Evolutionary conservation across 2,329 filamentous ascomycete species (phyloP).

Genomic region (Fusarium beomiforme): DNA sequence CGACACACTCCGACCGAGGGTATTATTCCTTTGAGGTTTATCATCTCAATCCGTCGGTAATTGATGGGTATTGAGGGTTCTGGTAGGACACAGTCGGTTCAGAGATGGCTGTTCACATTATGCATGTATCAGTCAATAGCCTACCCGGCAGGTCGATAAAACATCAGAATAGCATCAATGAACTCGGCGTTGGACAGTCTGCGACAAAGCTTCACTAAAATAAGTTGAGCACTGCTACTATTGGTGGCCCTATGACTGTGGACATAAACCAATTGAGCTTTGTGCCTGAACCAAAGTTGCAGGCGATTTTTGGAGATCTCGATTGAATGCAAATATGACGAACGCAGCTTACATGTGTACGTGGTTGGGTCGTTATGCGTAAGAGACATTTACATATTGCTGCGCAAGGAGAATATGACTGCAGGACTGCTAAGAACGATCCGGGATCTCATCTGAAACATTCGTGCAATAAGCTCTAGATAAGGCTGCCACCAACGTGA

Average conservation of each 20-base stretch:
- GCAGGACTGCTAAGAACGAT: neutral
- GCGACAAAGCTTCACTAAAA: neutral
- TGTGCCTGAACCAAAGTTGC: neutral
- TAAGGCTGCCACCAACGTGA: neutral
- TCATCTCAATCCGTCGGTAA: conserved; percentile 5
- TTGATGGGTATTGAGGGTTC: conserved; percentile 6
- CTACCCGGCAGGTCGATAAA: neutral
- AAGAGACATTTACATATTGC: neutral
- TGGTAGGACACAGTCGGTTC: neutral
- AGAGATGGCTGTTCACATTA: neutral
- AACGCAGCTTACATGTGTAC: neutral
- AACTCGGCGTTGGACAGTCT: neutral
- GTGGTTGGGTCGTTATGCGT: neutral
- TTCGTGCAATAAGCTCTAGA: neutral
- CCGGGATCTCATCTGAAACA: neutral
- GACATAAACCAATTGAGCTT: neutral
- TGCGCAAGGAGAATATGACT: neutral
- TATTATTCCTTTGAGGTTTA: neutral
- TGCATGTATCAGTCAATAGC: neutral
- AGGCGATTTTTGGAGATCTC: conserved; percentile 1
- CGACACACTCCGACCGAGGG: conserved; percentile 34
- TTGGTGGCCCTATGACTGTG: neutral
- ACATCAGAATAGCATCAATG: conserved; percentile 20
- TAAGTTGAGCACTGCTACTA: neutral
- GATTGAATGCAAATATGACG: conserved; percentile 6